Percentiles rank a stretch among this genome's conserved stretches.
Evolutionary conservation across 305 asterid species (phyloP).

Genomic region (Andrographis paniculata): DNA sequence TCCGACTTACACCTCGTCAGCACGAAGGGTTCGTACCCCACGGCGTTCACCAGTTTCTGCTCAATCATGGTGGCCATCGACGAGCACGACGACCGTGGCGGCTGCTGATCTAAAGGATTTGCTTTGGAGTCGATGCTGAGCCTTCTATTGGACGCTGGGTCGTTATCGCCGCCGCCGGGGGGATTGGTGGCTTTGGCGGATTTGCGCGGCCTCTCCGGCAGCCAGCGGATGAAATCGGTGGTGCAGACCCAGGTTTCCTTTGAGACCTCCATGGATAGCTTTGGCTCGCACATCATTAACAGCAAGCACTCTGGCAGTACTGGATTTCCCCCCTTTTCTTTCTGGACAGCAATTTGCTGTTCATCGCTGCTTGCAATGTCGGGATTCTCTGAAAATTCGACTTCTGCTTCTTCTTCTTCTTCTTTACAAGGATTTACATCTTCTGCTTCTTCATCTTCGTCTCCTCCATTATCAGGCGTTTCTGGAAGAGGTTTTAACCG

Average conservation of each 20-base stretch:
- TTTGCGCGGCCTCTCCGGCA: conserved; percentile 54
- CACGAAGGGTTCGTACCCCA: conserved; percentile 62
- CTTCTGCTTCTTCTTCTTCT: conserved; percentile 12
- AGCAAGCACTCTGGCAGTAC: conserved; percentile 77
- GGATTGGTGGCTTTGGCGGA: conserved; percentile 22
- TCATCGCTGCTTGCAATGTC: conserved; percentile 7
- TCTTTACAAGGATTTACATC: conserved; percentile 9
- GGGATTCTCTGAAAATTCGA: conserved; percentile 12
- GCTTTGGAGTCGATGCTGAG: conserved; percentile 30
- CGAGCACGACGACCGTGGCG: conserved; percentile 64
- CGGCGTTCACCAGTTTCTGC: conserved; percentile 58
- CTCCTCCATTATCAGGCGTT: no score
- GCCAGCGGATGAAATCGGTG: conserved; percentile 71
- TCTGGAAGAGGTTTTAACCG: no score
- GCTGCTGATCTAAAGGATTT: conserved; percentile 6
- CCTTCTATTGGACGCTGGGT: conserved; percentile 19
- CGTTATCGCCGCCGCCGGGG: conserved; percentile 13
- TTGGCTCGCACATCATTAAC: conserved; percentile 96
- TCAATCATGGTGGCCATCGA: conserved; percentile 55
- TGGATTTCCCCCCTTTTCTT: conserved; percentile 15
- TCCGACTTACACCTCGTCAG: conserved; percentile 93
- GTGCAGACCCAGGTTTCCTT: conserved; percentile 97
- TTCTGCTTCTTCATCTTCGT: conserved; percentile 12
- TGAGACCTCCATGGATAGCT: conserved; percentile 92
- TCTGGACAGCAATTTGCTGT: conserved; percentile 16